Evolutionary conservation across 768 basidiomycete species (phyloP).

Genomic region (Amanita pseudoporphyria): DNA sequence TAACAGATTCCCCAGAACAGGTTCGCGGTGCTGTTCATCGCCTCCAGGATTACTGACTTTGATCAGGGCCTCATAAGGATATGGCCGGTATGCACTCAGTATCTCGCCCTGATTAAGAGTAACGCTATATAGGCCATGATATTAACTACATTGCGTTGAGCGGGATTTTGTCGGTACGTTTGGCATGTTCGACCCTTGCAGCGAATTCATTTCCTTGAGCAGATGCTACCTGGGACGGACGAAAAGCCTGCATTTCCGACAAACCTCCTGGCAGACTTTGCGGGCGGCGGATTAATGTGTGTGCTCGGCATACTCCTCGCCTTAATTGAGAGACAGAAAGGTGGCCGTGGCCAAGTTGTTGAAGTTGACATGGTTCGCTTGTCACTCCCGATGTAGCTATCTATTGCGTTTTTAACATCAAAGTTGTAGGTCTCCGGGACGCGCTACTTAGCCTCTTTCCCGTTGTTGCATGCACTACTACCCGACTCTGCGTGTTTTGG

Average conservation of each 20-base stretch:
- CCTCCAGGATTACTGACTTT: constrained; percentile 7
- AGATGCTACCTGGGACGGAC: constrained; percentile 60
- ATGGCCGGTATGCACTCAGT: constrained; percentile 54
- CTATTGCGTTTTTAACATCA: not conserved
- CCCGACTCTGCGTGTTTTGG: constrained; percentile 26
- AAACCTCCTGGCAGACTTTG: constrained; percentile 77
- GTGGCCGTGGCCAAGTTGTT: constrained; percentile 66
- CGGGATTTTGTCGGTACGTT: constrained; percentile 23
- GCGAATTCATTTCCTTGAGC: not conserved
- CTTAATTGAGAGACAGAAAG: constrained; percentile 54
- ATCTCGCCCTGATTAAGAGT: not conserved
- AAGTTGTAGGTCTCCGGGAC: constrained; percentile 61
- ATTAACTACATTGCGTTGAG: constrained; percentile 79
- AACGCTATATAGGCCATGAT: constrained; percentile 51
- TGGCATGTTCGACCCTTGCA: constrained; percentile 26
- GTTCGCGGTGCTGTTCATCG: constrained; percentile 19
- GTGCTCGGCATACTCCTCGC: constrained; percentile 68
- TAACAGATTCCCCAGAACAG: constrained; percentile 51
- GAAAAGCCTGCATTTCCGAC: constrained; percentile 64
- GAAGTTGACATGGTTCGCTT: constrained; percentile 61
- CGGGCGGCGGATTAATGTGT: constrained; percentile 69
- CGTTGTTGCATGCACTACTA: constrained; percentile 41
- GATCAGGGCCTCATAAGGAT: constrained; percentile 53
- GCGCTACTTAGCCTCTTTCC: constrained; percentile 68
- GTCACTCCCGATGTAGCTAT: not conserved